Base-by-base conservation (phyloP, 495 filamentous ascomycete genomes). In the Penicillium canescens region DNA sequence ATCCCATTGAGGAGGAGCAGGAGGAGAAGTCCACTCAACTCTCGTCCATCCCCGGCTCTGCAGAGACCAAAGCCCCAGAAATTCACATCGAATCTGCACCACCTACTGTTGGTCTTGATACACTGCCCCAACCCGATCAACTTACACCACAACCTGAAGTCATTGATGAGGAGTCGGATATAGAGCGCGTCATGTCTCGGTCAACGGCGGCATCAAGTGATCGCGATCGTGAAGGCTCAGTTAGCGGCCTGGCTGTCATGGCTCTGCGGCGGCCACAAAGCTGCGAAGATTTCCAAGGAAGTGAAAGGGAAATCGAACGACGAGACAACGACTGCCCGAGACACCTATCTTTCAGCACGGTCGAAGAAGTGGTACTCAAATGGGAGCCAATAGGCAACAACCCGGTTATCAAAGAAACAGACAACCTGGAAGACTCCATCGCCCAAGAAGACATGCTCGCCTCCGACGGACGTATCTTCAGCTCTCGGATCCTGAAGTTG, bases 311-410 rank as follows among this genome's bases (percentile, higher is more conserved):
- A 8, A 43, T 51, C 33, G 48, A 61, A 34, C 60, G 62, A 3
- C 51, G 63, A 39, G 59, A 72, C 10, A 57, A 66, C 7, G 65
- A 77, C 11, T 95, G 85, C 80, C 84, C 92, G 0, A 83, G 91
- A 5, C 88, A 91, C 46, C 75, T 98, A 52, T 96, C 91, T 4
- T 98, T 98, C 65, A 89, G 87, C 56, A 79, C 84, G 38, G 92
- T 92, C n/a, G 90, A 95, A 68, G 91, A 96, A 54, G 91, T 87
- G 28, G 70, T 96, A 3, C 77, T 96, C n/a, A 72, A 66, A 20
- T 94, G 90, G 88, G 68, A 80, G n/a, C 76, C 61, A 1, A 35
- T 74, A 13, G 64, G 79, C 37, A 55, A 81, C 9, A 60, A 70
- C 38, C 54, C 78, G 8, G 55, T 54, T 8, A 70, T 63, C 24